Evolutionary conservation across 306 rosid genomes (phyloP), one percentile per base, ranked within the genome.

Genomic region (Canavalia ensiformis): DNA sequence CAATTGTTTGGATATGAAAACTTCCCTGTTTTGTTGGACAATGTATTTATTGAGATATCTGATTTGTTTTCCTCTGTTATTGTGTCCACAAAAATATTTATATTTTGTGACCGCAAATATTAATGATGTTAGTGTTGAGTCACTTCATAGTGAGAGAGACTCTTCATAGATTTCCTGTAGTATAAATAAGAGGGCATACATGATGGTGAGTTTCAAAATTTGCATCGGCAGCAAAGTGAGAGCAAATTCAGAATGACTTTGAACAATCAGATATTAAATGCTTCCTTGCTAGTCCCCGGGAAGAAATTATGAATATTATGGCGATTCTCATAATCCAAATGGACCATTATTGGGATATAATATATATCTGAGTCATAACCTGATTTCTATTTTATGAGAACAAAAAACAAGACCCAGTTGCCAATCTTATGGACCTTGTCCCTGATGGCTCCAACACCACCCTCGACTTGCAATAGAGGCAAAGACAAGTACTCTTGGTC

Each of bases 211-310:
- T 39, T 41, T 41, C 51, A 18, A 63, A 64, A 66, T 7, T 64
- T 13, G 12, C 47, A 64, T 64, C 10, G 12, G 6, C 11, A 63
- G 6, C 57, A 30, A 29, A 7, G 55, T 10, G 72, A 25, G 72
- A 42, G 35, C 72, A 50, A 30, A 50, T 69, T 69, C 62, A 31
- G 50, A 69, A 31, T 47, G 29, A 49, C 7, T 47, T 69, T 47
- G 45, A 33, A 67, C 18, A 44, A 70, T 70, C 75, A 70, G 75
- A 70, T 31, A 70, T 13, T 33, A 46, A 50, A 68, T 45, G 31
- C 75, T 70, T 31, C 60, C 45, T 70, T 31, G 7, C 4, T 7
- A 33, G 60, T 31, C 3, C 62, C 5, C 62, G 31, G 13, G 25
- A 33, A 34, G 4, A 50, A 31, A 71, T 71, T 13, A 31, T 31